A percentile compares a stretch with the other conserved stretches of the same genome.
Conservation (phyloP, 1,139 yeast genomes). For the Kodamaea derodonti region DNA sequence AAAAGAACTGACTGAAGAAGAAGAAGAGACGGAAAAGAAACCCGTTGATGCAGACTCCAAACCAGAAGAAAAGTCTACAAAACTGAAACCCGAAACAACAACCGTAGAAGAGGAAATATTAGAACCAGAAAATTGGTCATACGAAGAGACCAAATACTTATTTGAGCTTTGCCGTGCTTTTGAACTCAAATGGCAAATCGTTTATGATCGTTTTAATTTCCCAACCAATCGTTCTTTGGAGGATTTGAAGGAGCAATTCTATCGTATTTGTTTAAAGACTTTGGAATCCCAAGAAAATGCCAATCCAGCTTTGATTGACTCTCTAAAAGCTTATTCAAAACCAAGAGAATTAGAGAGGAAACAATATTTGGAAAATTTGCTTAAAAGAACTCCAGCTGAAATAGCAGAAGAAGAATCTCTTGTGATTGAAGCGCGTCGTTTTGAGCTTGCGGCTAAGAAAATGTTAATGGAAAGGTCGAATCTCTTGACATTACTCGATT, state of each 20-base stretch:
- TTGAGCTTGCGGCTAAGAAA: conserved; percentile 89
- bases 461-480: conserved; percentile 82
- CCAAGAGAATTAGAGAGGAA: conserved; percentile 73
- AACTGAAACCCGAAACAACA: neutral
- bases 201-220: conserved; percentile 67
- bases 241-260: conserved; percentile 81
- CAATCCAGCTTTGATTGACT: conserved; percentile 45
- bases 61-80: neutral
- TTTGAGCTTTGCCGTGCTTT: conserved; percentile 69
- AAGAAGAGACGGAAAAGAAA: conserved; percentile 3
- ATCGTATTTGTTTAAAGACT: conserved; percentile 41
- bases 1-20: conserved; percentile 4
- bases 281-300: conserved; percentile 45
- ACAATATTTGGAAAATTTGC: conserved; percentile 68
- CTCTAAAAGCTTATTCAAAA: conserved; percentile 56
- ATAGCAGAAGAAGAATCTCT: conserved; percentile 96
- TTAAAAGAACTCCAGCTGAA: conserved; percentile 89
- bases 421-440: conserved; percentile 86
- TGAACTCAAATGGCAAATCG: conserved; percentile 86
- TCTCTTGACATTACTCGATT: conserved; percentile 72
- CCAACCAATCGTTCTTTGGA: conserved; percentile 49
- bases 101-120: conserved; percentile 6
- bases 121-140: conserved; percentile 51
- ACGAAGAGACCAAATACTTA: conserved; percentile 70
- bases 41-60: neutral